Evolutionary conservation across 2,329 filamentous ascomycete species (phyloP).

Genomic region (Macrophomina pseudophaseolina): DNA sequence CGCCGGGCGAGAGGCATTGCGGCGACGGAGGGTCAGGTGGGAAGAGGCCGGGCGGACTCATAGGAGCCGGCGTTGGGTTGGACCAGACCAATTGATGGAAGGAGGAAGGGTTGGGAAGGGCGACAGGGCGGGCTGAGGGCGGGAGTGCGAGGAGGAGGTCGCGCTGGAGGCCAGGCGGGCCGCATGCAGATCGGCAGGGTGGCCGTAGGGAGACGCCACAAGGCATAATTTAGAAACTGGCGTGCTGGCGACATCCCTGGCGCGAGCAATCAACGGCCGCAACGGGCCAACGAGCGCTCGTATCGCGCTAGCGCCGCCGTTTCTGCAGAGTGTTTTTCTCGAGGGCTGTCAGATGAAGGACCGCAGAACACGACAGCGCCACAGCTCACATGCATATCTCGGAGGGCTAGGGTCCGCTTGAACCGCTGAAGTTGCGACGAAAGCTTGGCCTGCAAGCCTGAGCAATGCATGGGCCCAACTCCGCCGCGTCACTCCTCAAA

Average conservation of each 20-base stretch:
- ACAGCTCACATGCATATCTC: neutral
- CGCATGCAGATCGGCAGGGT: conserved; percentile 19
- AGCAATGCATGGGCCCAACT: neutral
- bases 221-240: conserved; percentile 11
- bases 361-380: neutral
- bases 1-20: conserved; percentile 19
- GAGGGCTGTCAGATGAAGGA: neutral
- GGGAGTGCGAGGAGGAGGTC: conserved; percentile 27
- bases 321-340: neutral
- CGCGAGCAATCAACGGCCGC: conserved; percentile 5
- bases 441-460: neutral
- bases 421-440: neutral
- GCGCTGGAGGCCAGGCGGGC: neutral
- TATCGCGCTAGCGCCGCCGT: conserved; percentile 8
- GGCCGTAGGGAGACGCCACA: conserved; percentile 13
- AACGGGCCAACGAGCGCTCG: neutral
- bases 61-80: neutral
- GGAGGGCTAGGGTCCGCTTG: neutral
- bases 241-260: conserved; percentile 11
- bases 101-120: conserved; percentile 28
- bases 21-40: conserved; percentile 6
- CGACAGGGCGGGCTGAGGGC: conserved; percentile 27
- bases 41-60: conserved; percentile 3
- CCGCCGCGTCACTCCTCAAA: neutral
- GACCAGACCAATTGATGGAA: conserved; percentile 8